Conservation (phyloP, 192 early-diverging fungal species). For the Gorgonomyces haynaldii region DNA sequence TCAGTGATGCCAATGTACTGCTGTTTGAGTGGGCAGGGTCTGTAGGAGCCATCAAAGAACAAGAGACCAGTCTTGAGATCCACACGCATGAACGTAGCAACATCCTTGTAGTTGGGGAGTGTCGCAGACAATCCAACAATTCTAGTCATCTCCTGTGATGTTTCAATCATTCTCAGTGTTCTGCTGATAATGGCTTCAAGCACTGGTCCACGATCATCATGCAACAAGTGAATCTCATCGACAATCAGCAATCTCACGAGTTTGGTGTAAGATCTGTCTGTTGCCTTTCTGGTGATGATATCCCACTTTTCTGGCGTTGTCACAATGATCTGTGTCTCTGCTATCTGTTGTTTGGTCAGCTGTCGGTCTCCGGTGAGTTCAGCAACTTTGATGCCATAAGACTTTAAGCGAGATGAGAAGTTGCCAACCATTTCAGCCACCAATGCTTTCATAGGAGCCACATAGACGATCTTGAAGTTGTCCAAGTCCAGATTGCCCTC, state of each 20-base stretch:
- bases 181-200: conserved; percentile 85
- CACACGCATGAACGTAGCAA: conserved; percentile 87
- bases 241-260: conserved; percentile 85
- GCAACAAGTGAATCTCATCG: conserved; percentile 94
- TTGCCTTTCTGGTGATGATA: conserved; percentile 92
- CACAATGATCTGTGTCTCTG: conserved; percentile 92
- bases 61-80: conserved; percentile 71
- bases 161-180: conserved; percentile 76
- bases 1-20: conserved; percentile 95
- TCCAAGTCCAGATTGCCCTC: conserved; percentile 68
- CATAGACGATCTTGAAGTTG: conserved; percentile 94
- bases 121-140: conserved; percentile 90
- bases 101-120: conserved; percentile 91
- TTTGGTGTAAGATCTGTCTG: conserved; percentile 80
- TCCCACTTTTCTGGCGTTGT: conserved; percentile 99
- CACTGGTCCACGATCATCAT: conserved; percentile 95
- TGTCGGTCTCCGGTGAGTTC: conserved; percentile 96
- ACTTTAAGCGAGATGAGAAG: conserved; percentile 60
- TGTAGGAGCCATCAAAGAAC: conserved; percentile 83
- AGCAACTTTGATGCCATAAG: conserved; percentile 78
- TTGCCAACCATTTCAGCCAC: conserved; percentile 97
- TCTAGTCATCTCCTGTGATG: conserved; percentile 76
- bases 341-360: conserved; percentile 92
- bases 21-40: conserved; percentile 91
- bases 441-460: conserved; percentile 98